Conservation (phyloP, 306 rosid species). For the Rosa rugosa region DNA sequence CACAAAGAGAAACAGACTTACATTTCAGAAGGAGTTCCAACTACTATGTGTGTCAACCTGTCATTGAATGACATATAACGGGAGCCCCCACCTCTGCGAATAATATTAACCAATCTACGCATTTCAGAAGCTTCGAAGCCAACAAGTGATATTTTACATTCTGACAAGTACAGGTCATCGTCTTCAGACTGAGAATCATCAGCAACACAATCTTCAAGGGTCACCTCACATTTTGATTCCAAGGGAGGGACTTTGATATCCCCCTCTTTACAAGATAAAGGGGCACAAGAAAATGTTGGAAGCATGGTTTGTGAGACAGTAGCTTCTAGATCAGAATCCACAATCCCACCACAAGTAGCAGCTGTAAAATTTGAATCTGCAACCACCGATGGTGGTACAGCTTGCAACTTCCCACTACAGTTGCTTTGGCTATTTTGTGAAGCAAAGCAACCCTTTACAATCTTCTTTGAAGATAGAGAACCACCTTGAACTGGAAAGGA, state of each 20-base stretch:
- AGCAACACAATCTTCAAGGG: constrained; percentile 61
- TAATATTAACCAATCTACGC: constrained; percentile 82
- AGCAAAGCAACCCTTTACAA: constrained; percentile 39
- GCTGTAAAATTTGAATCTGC: constrained; percentile 50
- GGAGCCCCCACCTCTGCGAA: constrained; percentile 90
- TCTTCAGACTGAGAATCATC: constrained; percentile 88
- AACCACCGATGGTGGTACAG: constrained; percentile 50
- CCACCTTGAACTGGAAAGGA: constrained; percentile 67
- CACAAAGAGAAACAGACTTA: constrained; percentile 34
- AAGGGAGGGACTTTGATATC: constrained; percentile 40
- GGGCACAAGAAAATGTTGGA: constrained; percentile 36
- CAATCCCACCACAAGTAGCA: constrained; percentile 39
- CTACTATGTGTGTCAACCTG: constrained; percentile 79
- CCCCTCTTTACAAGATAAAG: constrained; percentile 44
- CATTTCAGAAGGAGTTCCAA: constrained; percentile 83
- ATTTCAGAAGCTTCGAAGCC: constrained; percentile 85
- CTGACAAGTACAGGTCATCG: constrained; percentile 80
- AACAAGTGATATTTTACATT: constrained; percentile 71
- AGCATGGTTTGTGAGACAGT: constrained; percentile 49
- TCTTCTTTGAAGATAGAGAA: constrained; percentile 61
- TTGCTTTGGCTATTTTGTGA: constrained; percentile 63
- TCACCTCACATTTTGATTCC: constrained; percentile 42
- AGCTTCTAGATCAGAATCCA: constrained; percentile 59
- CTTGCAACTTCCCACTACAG: constrained; percentile 45
- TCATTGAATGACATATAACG: constrained; percentile 71